phyloP scores from a whole-genome alignment of 257 asterid species.

The Solanum boliviense region DNA sequence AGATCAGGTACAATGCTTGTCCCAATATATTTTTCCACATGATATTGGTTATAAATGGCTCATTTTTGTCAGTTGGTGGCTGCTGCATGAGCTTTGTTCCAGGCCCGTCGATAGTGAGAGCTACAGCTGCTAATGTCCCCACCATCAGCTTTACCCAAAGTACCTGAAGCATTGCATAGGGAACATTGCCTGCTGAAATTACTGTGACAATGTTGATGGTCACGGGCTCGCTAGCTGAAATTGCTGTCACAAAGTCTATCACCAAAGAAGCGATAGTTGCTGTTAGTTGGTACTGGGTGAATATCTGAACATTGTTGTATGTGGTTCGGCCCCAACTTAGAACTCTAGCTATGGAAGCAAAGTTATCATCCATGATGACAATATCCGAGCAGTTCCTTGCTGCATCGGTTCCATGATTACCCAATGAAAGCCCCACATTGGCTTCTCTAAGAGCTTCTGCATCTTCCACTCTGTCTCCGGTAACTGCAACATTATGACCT shows the following conservation, averaged over 20 bases:
- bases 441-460: constrained; percentile 57
- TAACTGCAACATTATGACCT: constrained; percentile 68
- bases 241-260: constrained; percentile 14
- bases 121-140: constrained; percentile 61
- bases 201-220: constrained; percentile 53
- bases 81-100: constrained; percentile 29
- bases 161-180: constrained; percentile 49
- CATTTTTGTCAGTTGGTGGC: constrained; percentile 28
- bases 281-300: constrained; percentile 70
- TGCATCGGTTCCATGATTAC: constrained; percentile 54
- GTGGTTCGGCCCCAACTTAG: constrained; percentile 63
- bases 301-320: constrained; percentile 53
- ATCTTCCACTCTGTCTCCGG: constrained; percentile 51
- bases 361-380: constrained; percentile 53
- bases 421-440: constrained; percentile 50
- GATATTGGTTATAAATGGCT: constrained; percentile 41
- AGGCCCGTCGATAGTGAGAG: constrained; percentile 50
- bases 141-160: constrained; percentile 76
- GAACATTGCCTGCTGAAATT: constrained; percentile 68
- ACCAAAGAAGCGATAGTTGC: constrained; percentile 53
- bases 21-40: constrained; percentile 62
- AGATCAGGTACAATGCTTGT: constrained; percentile 50
- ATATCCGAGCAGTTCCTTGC: constrained; percentile 65
- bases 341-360: constrained; percentile 38
- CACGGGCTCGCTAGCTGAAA: constrained; percentile 14